Percentiles rank a stretch among this genome's conserved stretches.
These are phyloP conservation scores for Phytophthora constricta DNA, from an alignment of 352 stramenopile species.

Conservation along the genomic window DNA sequence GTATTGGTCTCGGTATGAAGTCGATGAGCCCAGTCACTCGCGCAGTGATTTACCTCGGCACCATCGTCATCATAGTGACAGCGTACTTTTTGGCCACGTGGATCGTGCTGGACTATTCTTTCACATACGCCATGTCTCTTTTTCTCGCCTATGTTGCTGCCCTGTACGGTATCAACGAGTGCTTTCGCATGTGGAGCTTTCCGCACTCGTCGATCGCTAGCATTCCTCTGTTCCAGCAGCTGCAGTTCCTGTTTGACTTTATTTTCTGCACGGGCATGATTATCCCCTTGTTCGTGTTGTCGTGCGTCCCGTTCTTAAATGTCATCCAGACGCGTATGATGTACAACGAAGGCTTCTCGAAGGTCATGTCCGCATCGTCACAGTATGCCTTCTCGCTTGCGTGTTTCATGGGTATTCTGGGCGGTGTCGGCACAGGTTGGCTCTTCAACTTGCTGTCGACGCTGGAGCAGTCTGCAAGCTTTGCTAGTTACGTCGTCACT, in stretches of 20 bases:
- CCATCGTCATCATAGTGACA: constrained; percentile 35
- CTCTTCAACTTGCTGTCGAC: constrained; percentile 71
- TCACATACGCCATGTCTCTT: constrained; percentile 53
- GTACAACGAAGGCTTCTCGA: constrained; percentile 87
- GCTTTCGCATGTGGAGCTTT: constrained; percentile 78
- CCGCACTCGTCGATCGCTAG: constrained; percentile 58
- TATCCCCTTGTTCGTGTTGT: constrained; percentile 72
- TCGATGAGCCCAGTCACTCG: constrained; percentile 50
- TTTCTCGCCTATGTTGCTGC: constrained; percentile 71
- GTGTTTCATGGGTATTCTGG: constrained; percentile 68
- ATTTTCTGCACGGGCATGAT: constrained; percentile 72
- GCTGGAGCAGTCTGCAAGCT: constrained; percentile 68
- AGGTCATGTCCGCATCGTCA: constrained; percentile 80
- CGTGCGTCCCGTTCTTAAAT: constrained; percentile 78
- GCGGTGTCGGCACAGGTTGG: constrained; percentile 68
- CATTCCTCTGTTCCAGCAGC: constrained; percentile 66
- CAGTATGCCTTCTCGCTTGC: constrained; percentile 82
- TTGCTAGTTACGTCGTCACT: constrained; percentile 68
- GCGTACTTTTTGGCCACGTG: constrained; percentile 62
- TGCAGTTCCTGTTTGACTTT: constrained; percentile 86
- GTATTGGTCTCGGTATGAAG: constrained; percentile 53
- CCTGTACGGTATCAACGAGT: constrained; percentile 80
- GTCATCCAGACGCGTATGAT: constrained; percentile 88
- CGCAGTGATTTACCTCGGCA: constrained; percentile 51
- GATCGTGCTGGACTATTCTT: constrained; percentile 47